Conservation (phyloP, 78 protist genomes). For the Dictyostelium capitatum region DNA sequence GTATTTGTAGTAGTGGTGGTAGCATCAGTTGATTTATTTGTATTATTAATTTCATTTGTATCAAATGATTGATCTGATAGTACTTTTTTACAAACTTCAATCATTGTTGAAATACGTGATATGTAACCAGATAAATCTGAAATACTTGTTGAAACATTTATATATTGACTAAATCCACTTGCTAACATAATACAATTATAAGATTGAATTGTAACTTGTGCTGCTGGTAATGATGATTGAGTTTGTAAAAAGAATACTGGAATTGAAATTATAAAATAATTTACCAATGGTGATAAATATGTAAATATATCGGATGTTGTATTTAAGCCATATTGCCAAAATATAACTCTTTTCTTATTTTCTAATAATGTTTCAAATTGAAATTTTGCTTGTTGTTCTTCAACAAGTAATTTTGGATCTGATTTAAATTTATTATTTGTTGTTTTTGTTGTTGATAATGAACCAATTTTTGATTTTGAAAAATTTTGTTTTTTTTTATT, state of each 20-base stretch:
- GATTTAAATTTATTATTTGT: background rate
- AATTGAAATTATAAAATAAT: constrained; percentile 67
- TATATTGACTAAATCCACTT: constrained; percentile 81
- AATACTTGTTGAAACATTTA: constrained; percentile 54
- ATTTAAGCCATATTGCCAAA: constrained; percentile 53
- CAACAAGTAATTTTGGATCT: constrained; percentile 22
- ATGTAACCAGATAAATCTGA: constrained; percentile 67
- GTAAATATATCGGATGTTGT: constrained; percentile 69
- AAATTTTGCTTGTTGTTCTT: constrained; percentile 50
- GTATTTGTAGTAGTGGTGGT: background rate
- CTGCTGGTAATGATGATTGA: background rate
- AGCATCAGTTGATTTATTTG: background rate
- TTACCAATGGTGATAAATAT: constrained; percentile 35
- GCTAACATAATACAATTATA: constrained; percentile 82
- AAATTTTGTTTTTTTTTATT: background rate
- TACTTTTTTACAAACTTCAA: constrained; percentile 47
- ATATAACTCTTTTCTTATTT: constrained; percentile 43
- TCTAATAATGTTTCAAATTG: constrained; percentile 42
- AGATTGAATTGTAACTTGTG: constrained; percentile 62
- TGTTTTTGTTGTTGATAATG: background rate
- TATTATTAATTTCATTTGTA: background rate
- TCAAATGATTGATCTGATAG: background rate
- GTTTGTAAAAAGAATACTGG: constrained; percentile 53
- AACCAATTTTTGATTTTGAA: background rate
- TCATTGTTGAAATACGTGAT: constrained; percentile 72